A percentile compares a stretch with the other conserved stretches of the same genome.
These are phyloP conservation scores for Rhodotorula sphaerocarpa DNA, from an alignment of 768 basidiomycete species.

Conservation along the genomic window DNA sequence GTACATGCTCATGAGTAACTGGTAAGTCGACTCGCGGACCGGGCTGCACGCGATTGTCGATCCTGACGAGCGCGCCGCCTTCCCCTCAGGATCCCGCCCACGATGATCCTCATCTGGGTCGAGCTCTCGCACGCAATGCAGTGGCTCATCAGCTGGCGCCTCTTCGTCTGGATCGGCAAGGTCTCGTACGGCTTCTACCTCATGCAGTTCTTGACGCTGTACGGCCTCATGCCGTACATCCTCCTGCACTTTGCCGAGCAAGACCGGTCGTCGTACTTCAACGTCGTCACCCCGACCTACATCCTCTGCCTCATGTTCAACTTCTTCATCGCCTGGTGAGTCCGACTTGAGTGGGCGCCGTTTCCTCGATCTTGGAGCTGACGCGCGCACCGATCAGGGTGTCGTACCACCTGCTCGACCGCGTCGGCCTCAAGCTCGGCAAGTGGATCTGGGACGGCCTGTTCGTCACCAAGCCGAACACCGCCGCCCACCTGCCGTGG, in stretches of 20 bases:
- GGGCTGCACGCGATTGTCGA: no score
- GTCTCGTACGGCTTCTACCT: slow-evolving; percentile 43
- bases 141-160: slow-evolving; percentile 40
- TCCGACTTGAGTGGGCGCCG: neutral
- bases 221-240: slow-evolving; percentile 41
- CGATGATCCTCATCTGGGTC: slow-evolving; percentile 39
- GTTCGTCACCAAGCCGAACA: slow-evolving; percentile 42
- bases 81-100: slow-evolving; percentile 33
- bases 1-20: slow-evolving; percentile 40
- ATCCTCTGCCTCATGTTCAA: slow-evolving; percentile 41
- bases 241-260: slow-evolving; percentile 36
- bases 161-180: slow-evolving; percentile 42
- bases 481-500: slow-evolving; percentile 35
- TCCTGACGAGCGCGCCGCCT: neutral
- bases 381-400: slow-evolving; percentile 24
- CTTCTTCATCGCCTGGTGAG: slow-evolving; percentile 39
- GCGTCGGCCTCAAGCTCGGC: slow-evolving; percentile 41
- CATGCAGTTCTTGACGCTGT: slow-evolving; percentile 42
- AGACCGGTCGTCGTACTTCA: slow-evolving; percentile 37
- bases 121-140: slow-evolving; percentile 42
- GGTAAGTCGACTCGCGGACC: slow-evolving; percentile 16
- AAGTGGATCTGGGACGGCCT: slow-evolving; percentile 42
- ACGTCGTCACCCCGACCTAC: slow-evolving; percentile 39
- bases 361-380: neutral
- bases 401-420: slow-evolving; percentile 41